Base-by-base conservation (phyloP, 1,284 basidiomycete genomes). In the Ganoderma boninense region DNA sequence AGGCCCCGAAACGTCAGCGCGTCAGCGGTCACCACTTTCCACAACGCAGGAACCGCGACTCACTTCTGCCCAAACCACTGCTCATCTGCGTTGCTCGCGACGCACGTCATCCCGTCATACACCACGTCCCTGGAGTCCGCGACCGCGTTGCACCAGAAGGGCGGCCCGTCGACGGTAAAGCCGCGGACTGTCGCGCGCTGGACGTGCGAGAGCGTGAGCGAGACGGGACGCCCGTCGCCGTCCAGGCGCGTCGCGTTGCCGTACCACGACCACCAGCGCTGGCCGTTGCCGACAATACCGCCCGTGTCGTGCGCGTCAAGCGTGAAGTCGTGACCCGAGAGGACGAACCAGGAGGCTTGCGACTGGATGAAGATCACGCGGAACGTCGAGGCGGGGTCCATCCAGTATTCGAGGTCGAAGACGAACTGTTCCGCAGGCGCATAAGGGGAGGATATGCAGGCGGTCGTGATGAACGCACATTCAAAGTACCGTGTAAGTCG, bases 271-370 rank as follows among this genome's bases (percentile, higher is more conserved):
- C 87, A 89, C 86, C 87, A 89, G 18, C 78, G 79, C 80, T 87
- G 78, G 29, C 90, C 90, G 74, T 91, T 90, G n/a, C 90, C 91
- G 75, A 87, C 82, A 69, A 92, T 89, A 0, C 90, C 90, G 32
- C 90, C 90, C 1, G 80, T 84, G 74, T 85, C 84, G 78, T 90
- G 87, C 5, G 85, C 90, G 75, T 91, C 86, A 71, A 92, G 83
- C 20, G 84, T 82, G 74, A 91, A 92, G 80, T 91, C 83, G 42
- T 80, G 77, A 1, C 90, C 90, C 1, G 87, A 87, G 57, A 92
- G 80, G 67, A 92, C 87, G 75, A 91, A 91, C 85, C 89, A 91
- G 18, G 90, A 89, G 4, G 89, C 87, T 81, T 91, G 90, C 73
- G 83, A 87, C 84, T 89, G 88, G 68, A 90, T 89, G 79, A 89